A percentile compares a stretch with the other conserved stretches of the same genome.
These are phyloP conservation scores for Coix lacrymajobi DNA, from an alignment of 176 grass and related monocot species.

Conservation along the genomic window DNA sequence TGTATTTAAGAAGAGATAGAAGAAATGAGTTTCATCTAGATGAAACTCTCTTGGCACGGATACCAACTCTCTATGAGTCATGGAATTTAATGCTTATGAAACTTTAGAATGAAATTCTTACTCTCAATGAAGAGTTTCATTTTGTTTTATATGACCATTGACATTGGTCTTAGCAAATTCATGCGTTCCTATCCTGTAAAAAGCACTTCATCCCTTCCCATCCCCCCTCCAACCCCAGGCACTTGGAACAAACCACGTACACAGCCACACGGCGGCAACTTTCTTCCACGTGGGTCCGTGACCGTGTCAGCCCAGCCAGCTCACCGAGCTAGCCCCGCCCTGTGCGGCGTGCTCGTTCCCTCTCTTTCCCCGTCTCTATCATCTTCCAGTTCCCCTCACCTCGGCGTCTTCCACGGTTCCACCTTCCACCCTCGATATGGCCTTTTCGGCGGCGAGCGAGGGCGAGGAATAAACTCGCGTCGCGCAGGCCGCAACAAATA, in stretches of 20 bases:
- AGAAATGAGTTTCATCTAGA: too few relatives aligned
- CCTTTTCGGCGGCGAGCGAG: neutral
- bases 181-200: neutral
- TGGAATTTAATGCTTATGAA: too few relatives aligned
- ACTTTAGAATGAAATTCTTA: too few relatives aligned
- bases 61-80: too few relatives aligned
- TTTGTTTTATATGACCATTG: too few relatives aligned
- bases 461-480: slow-evolving; percentile 28
- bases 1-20: too few relatives aligned
- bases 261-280: neutral
- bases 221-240: neutral
- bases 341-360: neutral
- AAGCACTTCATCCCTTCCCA: neutral
- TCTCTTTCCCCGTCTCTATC: neutral
- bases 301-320: neutral
- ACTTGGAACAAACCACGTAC: neutral
- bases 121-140: too few relatives aligned
- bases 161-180: too few relatives aligned
- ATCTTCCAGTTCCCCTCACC: neutral
- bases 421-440: neutral
- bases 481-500: neutral
- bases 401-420: neutral
- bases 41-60: too few relatives aligned
- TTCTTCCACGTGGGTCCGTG: neutral
- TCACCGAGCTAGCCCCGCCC: neutral